Evolutionary conservation across 106 monocot species (phyloP).

Genomic region (Allium fistulosum): DNA sequence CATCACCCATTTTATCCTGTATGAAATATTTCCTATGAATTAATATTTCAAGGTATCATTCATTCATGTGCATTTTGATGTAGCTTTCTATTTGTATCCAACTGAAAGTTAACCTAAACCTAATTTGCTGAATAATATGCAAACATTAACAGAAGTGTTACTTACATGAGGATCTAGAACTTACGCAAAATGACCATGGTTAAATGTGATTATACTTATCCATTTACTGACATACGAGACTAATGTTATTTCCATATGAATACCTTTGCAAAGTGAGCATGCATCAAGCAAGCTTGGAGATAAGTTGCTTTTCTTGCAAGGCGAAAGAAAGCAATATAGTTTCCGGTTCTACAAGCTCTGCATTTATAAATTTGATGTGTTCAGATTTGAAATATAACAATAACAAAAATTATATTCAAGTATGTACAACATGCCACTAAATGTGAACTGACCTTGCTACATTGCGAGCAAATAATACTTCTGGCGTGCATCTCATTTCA

Average conservation of each 20-base stretch:
- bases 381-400: background rate
- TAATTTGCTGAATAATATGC: no score
- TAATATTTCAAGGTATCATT: no score
- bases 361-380: conserved; percentile 5
- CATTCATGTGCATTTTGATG: no score
- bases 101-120: no score
- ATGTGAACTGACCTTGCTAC: conserved; percentile 61
- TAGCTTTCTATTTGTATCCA: no score
- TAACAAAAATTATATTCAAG: background rate
- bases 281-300: conserved; percentile 95
- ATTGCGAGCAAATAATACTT: conserved; percentile 81
- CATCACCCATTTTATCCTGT: no score
- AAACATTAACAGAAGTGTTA: no score
- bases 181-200: no score
- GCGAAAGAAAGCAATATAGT: conserved; percentile 83
- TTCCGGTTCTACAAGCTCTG: conserved; percentile 83
- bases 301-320: conserved; percentile 95
- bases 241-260: background rate
- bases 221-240: background rate
- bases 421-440: background rate
- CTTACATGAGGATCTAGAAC: no score
- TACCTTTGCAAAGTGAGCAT: conserved; percentile 99
- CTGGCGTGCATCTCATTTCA: conserved; percentile 60
- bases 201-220: background rate
- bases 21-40: no score